Evolutionary conservation across 2,329 filamentous ascomycete genomes (phyloP).

Genomic region (Cytospora leucostoma): DNA sequence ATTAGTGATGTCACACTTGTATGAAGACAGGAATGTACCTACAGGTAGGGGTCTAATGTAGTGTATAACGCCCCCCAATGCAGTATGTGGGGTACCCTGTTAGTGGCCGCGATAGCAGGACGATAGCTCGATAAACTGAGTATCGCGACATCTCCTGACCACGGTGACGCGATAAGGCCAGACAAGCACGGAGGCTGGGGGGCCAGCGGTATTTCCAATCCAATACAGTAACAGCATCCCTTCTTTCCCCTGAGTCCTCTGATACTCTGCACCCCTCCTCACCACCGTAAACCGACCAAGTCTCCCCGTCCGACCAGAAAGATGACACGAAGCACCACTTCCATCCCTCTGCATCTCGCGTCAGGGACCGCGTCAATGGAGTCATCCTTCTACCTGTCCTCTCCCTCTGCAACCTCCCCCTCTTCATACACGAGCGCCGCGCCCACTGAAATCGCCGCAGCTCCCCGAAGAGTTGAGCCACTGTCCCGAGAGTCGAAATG

Average conservation of each 20-base stretch:
- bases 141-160: neutral
- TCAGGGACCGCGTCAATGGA: neutral
- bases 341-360: constrained; percentile 15
- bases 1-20: no score
- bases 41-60: no score
- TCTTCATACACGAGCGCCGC: neutral
- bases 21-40: no score
- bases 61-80: no score
- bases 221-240: neutral
- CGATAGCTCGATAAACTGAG: neutral
- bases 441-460: neutral
- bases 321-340: constrained; percentile 16
- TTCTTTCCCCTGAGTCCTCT: neutral
- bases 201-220: no score
- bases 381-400: neutral
- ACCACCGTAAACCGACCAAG: neutral
- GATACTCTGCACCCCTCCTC: neutral
- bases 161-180: neutral
- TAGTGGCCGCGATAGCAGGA: neutral
- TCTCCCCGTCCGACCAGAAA: neutral
- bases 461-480: neutral
- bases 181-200: no score
- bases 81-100: neutral
- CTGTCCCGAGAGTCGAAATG: constrained; percentile 16
- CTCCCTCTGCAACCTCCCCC: neutral